Percentiles rank a stretch among this genome's conserved stretches.
Evolutionary conservation across 345 rosid genomes (phyloP).

Genomic region (Firmiana major): DNA sequence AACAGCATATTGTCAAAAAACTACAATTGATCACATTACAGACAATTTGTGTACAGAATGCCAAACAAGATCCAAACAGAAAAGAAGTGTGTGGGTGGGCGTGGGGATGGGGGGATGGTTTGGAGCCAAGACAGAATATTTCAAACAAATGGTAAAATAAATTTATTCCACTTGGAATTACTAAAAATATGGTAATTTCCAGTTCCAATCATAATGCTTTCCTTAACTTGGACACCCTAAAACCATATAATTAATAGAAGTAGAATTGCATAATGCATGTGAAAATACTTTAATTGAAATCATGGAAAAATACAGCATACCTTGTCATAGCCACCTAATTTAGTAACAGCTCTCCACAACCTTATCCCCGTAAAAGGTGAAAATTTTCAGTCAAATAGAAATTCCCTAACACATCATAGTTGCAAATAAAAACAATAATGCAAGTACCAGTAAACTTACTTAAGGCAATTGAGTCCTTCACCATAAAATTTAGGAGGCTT

Average conservation of each 20-base stretch:
- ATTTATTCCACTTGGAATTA: neutral
- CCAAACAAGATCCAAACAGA: neutral
- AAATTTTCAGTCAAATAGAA: conserved; percentile 13
- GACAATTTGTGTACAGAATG: neutral
- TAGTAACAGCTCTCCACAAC: conserved; percentile 70
- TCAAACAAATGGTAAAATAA: neutral
- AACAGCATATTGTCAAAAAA: neutral
- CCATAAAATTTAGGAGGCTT: conserved; percentile 74
- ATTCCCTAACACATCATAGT: neutral
- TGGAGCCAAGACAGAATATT: neutral
- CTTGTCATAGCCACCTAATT: conserved; percentile 74
- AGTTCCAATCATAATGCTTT: neutral
- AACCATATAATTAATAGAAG: neutral
- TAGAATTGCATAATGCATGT: neutral
- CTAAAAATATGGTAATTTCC: neutral
- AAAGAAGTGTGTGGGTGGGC: neutral
- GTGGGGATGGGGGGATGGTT: neutral
- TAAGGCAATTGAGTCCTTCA: conserved; percentile 63
- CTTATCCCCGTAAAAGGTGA: conserved; percentile 28
- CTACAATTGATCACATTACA: too few species aligned
- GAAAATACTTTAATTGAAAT: conserved; percentile 2
- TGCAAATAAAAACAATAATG: neutral
- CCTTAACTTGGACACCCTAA: neutral
- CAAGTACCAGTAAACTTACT: conserved; percentile 37
- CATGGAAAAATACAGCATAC: conserved; percentile 24